A percentile compares a stretch with the other conserved stretches of the same genome.
These are phyloP conservation scores for Echinosophora koreensis DNA, from an alignment of 306 rosid species.

Conservation along the genomic window DNA sequence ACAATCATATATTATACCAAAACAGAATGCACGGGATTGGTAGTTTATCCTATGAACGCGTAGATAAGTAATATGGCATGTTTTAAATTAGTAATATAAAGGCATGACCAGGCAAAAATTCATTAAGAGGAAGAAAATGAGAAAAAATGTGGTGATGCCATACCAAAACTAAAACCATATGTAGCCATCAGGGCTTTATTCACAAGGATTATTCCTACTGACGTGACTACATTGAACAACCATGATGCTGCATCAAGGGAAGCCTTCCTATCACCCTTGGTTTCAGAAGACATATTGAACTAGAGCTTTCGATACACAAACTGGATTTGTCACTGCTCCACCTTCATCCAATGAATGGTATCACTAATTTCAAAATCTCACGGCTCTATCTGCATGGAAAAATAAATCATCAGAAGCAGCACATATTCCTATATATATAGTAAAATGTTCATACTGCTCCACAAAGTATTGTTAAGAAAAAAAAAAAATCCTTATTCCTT, in stretches of 20 bases:
- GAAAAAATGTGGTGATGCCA: constrained; percentile 30
- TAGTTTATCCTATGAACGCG: constrained; percentile 27
- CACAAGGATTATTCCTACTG: constrained; percentile 85
- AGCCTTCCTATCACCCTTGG: constrained; percentile 78
- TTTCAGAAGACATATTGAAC: constrained; percentile 65
- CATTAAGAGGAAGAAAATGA: constrained; percentile 17
- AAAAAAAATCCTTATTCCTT: neutral
- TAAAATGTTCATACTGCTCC: neutral
- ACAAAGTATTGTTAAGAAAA: neutral
- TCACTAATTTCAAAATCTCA: constrained; percentile 36
- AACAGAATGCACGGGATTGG: constrained; percentile 29
- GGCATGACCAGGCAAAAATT: constrained; percentile 34
- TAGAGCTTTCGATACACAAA: constrained; percentile 37
- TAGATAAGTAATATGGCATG: constrained; percentile 13
- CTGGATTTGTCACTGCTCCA: constrained; percentile 40
- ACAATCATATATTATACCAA: neutral
- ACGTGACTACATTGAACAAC: constrained; percentile 86
- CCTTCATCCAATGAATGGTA: constrained; percentile 45
- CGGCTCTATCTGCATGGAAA: constrained; percentile 48
- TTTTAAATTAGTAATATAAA: constrained; percentile 11
- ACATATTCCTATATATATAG: constrained; percentile 4
- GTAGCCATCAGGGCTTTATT: constrained; percentile 86
- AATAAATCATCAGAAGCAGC: constrained; percentile 45
- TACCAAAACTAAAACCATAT: constrained; percentile 82
- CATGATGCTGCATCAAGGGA: constrained; percentile 80